Evolutionary conservation across 495 filamentous ascomycete genomes (phyloP), one percentile per base, ranked within the genome.

Genomic region (Emericellopsis terricola): DNA sequence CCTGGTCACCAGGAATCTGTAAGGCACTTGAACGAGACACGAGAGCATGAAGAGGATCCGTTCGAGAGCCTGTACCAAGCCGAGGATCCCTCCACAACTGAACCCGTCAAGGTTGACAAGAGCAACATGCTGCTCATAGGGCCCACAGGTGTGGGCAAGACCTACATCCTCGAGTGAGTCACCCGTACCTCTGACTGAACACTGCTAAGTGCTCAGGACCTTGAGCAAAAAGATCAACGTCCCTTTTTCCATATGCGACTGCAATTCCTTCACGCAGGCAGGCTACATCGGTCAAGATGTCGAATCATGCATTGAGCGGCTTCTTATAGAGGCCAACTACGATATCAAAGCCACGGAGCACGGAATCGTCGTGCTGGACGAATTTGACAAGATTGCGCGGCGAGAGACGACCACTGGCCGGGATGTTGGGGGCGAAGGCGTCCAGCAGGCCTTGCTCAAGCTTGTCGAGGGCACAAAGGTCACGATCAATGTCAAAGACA

Each of bases 231-330:
- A 64, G 37, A 51, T 97, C 15, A 85, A 89, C 34, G 89, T 96
- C 1, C 91, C 89, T 1, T 94, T 97, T 50, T 87, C 81, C 39
- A 96, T 96, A 52, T 89, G 84, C 38, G 91, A 97, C 50, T 96
- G 91, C 55, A 96, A 91, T 10, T 78, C 89, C 3, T 87, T 97
- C 41, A 97, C 89, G 2, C 85, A 94, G 60, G 85, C 89, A 4
- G 89, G 89, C 10, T 97, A 97, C 48, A 93, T 97, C 37, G 89
- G 89, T 37, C 86, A 94, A 49, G 89, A 97, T 47, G 86, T 80
- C 29, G 89, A 97, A 45, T 73, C 81, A 1, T 93, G 85, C 44
- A 81, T 97, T 14, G 81, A 92, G 44, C 71, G 87, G 17, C 65
- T 97, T 19, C 60, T 97, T 7, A 78, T 84, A 38, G 86, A 91